phyloP scores from a whole-genome alignment of 805 yeast species.

The Kluyveromyces starmeri region DNA sequence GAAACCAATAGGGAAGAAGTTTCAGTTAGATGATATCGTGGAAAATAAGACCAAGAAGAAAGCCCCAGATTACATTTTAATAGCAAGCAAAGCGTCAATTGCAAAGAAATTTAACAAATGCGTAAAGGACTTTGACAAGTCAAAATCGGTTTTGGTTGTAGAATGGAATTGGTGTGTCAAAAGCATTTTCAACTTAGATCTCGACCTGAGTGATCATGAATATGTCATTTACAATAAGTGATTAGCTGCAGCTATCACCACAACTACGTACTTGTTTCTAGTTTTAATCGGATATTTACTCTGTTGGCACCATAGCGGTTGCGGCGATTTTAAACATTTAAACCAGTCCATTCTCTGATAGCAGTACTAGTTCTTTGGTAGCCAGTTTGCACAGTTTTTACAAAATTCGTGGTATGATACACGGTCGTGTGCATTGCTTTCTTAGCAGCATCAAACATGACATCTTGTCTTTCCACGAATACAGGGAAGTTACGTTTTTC shows the following conservation, averaged over 20 bases:
- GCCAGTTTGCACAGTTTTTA: constrained; percentile 3
- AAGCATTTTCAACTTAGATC: constrained; percentile 20
- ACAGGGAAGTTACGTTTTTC: constrained; percentile 34
- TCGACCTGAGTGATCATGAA: constrained; percentile 5
- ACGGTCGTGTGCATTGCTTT: constrained; percentile 4
- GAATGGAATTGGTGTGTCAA: constrained; percentile 30
- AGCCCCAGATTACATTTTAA: constrained; percentile 16
- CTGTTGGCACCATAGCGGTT: no score
- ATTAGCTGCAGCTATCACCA: no score
- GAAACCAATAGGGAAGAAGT: constrained; percentile 15
- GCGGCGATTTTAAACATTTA: constrained; percentile 13
- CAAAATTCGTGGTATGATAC: background rate
- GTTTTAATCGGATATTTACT: no score
- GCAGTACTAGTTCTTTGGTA: constrained; percentile 2
- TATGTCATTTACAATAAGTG: constrained; percentile 9
- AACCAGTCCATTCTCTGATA: constrained; percentile 19
- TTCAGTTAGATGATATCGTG: constrained; percentile 13
- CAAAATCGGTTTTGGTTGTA: constrained; percentile 15
- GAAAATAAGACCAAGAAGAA: constrained; percentile 8
- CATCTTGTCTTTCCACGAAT: constrained; percentile 19
- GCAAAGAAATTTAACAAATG: constrained; percentile 20
- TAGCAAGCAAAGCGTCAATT: constrained; percentile 24
- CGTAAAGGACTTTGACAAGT: constrained; percentile 6
- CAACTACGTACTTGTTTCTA: no score
- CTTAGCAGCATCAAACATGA: constrained; percentile 6